These are phyloP conservation scores for Saraca asoca DNA, from an alignment of 331 rosid genomes.

Conservation along the genomic window DNA sequence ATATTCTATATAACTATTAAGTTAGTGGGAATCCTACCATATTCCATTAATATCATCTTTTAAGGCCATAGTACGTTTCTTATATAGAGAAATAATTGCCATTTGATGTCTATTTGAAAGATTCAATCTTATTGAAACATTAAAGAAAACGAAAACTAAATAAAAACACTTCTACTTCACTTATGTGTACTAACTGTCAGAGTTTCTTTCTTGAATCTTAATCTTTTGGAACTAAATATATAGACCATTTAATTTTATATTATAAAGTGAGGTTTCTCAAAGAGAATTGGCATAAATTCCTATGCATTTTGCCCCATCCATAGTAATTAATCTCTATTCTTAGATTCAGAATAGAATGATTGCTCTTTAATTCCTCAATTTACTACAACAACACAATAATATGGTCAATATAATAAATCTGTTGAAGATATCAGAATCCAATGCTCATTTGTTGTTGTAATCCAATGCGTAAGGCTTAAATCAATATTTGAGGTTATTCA, in stretches of 20 bases:
- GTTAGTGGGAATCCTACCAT: conserved; percentile 10
- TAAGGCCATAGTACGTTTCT: background rate
- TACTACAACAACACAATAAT: conserved; percentile 36
- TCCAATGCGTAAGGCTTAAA: conserved; percentile 26
- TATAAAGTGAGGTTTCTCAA: conserved; percentile 25
- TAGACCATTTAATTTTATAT: conserved; percentile 32
- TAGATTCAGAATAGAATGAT: conserved; percentile 7
- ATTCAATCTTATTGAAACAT: no score
- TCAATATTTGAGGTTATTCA: background rate
- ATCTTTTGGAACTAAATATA: conserved; percentile 24
- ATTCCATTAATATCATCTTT: conserved; percentile 27
- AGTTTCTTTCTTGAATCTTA: background rate
- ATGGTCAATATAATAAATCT: conserved; percentile 37
- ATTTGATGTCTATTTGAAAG: no score
- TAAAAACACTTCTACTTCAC: no score
- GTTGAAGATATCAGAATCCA: conserved; percentile 24
- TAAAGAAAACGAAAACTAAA: no score
- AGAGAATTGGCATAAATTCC: conserved; percentile 56
- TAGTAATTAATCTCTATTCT: conserved; percentile 33
- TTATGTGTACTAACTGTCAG: no score
- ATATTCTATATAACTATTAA: conserved; percentile 22
- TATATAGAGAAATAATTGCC: background rate
- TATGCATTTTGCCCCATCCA: conserved; percentile 13
- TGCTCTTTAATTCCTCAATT: conserved; percentile 14
- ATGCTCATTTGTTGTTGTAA: conserved; percentile 31